phyloP scores from a whole-genome alignment of 1,284 basidiomycete species.

The Puccinia coronata region DNA sequence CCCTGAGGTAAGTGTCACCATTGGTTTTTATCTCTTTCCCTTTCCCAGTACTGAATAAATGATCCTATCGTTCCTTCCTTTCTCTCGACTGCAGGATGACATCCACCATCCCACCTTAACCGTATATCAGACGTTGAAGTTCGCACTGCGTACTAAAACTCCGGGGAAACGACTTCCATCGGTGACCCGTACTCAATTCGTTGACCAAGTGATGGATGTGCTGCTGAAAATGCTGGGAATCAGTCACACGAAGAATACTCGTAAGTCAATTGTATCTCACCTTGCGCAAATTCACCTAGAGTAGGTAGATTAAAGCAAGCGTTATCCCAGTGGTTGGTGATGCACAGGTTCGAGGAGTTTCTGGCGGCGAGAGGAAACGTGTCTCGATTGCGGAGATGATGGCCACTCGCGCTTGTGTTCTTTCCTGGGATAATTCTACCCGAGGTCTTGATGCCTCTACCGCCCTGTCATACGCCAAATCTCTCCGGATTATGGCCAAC shows the following conservation, averaged over 20 bases:
- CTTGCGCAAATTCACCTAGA: not conserved
- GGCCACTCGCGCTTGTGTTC: slow-evolving; percentile 63
- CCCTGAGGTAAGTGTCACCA: slow-evolving; percentile 4
- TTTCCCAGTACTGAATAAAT: not conserved
- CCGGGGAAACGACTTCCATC: slow-evolving; percentile 64
- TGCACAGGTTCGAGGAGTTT: slow-evolving; percentile 66
- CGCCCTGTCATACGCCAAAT: slow-evolving; percentile 66
- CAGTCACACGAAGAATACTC: slow-evolving; percentile 61
- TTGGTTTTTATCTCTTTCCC: not conserved
- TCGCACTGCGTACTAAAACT: slow-evolving; percentile 64
- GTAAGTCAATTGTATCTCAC: slow-evolving; percentile 2
- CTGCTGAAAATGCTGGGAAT: slow-evolving; percentile 64
- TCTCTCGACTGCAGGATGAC: slow-evolving; percentile 62
- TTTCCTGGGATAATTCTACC: slow-evolving; percentile 64
- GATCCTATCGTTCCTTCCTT: not conserved
- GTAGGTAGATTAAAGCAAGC: slow-evolving; percentile 57
- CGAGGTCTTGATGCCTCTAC: slow-evolving; percentile 72
- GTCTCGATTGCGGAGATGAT: slow-evolving; percentile 67
- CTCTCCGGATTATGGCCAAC: slow-evolving; percentile 65
- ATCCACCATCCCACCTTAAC: slow-evolving; percentile 68
- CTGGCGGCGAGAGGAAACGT: slow-evolving; percentile 66
- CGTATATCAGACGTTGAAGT: slow-evolving; percentile 65
- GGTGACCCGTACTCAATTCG: slow-evolving; percentile 62
- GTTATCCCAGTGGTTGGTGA: slow-evolving; percentile 61
- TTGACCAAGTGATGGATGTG: slow-evolving; percentile 63